phyloP scores from a whole-genome alignment of 164 flowering plant genomes.

The Malania oleifera region DNA sequence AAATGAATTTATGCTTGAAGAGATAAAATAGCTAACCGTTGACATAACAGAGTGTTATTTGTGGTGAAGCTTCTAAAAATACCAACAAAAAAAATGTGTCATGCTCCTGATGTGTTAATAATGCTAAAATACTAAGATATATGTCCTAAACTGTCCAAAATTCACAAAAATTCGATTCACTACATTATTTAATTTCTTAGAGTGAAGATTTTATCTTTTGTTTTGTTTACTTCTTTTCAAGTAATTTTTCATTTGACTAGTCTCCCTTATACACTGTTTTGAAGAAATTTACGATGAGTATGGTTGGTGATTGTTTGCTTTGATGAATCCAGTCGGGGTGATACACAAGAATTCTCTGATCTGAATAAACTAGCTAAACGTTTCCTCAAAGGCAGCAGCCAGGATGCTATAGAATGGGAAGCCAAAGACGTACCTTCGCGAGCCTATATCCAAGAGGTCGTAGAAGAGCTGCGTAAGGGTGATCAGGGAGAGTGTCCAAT shows the following conservation, averaged over 20 bases:
- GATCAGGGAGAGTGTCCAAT: slow-evolving; percentile 96
- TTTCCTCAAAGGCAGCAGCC: slow-evolving; percentile 67
- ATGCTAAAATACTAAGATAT: too few relatives aligned
- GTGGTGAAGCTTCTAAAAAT: background rate
- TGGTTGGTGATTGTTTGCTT: slow-evolving; percentile 12
- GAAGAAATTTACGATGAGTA: background rate
- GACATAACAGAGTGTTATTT: too few relatives aligned
- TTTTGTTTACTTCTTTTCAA: background rate
- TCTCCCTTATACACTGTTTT: background rate
- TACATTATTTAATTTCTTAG: too few relatives aligned
- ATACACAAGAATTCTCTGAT: slow-evolving; percentile 88
- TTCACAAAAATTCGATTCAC: too few relatives aligned
- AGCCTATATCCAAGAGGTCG: slow-evolving; percentile 87
- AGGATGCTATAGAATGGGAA: slow-evolving; percentile 36
- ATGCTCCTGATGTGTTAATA: too few relatives aligned
- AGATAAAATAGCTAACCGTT: background rate
- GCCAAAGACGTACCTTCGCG: slow-evolving; percentile 53
- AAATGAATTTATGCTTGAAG: background rate
- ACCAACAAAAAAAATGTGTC: background rate
- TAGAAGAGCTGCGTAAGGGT: slow-evolving; percentile 86
- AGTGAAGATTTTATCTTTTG: too few relatives aligned
- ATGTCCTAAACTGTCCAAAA: too few relatives aligned
- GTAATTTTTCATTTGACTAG: background rate
- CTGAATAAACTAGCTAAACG: slow-evolving; percentile 86
- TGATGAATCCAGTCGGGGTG: slow-evolving; percentile 73